phyloP scores from a whole-genome alignment of 495 filamentous ascomycete species.

The Letharia columbiana region DNA sequence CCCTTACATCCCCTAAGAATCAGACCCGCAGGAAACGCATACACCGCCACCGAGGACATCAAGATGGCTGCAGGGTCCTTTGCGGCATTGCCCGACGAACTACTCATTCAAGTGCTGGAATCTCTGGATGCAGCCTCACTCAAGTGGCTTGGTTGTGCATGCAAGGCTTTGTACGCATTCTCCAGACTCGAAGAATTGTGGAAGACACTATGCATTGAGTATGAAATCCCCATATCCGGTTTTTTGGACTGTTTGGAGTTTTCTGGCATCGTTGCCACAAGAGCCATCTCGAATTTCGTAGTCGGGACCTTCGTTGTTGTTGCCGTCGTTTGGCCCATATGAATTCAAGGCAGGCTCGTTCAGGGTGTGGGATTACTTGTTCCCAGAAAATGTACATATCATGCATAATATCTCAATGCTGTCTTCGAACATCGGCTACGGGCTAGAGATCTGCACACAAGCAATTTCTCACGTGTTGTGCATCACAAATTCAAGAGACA shows the following conservation, averaged over 20 bases:
- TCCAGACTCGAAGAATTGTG: constrained; percentile 80
- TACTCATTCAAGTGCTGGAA: constrained; percentile 69
- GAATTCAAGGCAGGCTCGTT: no score
- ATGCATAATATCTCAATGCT: background rate
- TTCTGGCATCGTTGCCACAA: background rate
- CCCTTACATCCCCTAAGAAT: constrained; percentile 76
- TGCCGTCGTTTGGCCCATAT: background rate
- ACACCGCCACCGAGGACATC: constrained; percentile 55
- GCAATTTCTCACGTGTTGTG: background rate
- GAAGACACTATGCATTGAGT: constrained; percentile 81
- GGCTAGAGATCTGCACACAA: background rate
- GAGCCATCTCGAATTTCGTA: background rate
- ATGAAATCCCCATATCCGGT: constrained; percentile 38
- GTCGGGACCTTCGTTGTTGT: background rate
- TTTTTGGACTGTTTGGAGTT: background rate
- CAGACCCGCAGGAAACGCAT: constrained; percentile 83
- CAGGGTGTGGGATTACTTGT: background rate
- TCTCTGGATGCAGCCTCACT: constrained; percentile 57
- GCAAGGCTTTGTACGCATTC: constrained; percentile 84
- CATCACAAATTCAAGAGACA: background rate
- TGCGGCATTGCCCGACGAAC: constrained; percentile 64
- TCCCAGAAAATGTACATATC: background rate
- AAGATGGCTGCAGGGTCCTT: constrained; percentile 57
- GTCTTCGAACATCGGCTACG: background rate
- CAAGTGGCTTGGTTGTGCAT: constrained; percentile 64